Conservation (phyloP, 805 yeast genomes). For the Lipomyces lipofer region DNA sequence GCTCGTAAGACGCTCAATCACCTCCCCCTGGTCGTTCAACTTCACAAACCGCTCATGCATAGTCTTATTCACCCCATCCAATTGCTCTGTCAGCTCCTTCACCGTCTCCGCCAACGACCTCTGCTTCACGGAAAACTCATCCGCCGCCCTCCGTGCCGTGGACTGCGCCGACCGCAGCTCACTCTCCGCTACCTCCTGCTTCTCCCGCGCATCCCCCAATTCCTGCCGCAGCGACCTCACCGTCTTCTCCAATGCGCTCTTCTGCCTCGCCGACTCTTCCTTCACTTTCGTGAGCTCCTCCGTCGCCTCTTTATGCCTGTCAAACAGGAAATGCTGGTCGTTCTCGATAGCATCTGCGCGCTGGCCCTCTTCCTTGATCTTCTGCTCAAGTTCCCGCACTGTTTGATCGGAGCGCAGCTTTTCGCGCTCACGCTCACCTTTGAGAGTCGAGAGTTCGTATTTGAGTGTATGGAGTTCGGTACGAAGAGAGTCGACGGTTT, state of each 20-base stretch:
- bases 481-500: constrained; percentile 20
- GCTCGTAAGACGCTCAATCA: constrained; percentile 36
- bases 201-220: constrained; percentile 33
- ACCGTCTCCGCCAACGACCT: constrained; percentile 35
- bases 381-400: constrained; percentile 37
- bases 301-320: constrained; percentile 40
- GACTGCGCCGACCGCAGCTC: constrained; percentile 24
- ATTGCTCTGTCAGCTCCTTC: constrained; percentile 38
- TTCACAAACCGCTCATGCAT: constrained; percentile 31
- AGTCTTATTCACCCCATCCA: constrained; percentile 31
- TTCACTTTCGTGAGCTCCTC: constrained; percentile 36
- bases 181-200: constrained; percentile 33
- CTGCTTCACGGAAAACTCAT: constrained; percentile 27
- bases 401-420: constrained; percentile 40
- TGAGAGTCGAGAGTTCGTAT: constrained; percentile 43
- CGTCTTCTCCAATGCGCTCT: constrained; percentile 36
- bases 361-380: constrained; percentile 38
- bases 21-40: constrained; percentile 39
- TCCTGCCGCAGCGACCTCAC: constrained; percentile 44
- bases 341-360: constrained; percentile 43
- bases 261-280: constrained; percentile 32
- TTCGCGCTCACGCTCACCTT: constrained; percentile 44
- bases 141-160: constrained; percentile 29
- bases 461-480: constrained; percentile 34
- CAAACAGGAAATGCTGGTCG: constrained; percentile 43